Conservation (phyloP, 441 rosid species). For the Lepidium campestre region DNA sequence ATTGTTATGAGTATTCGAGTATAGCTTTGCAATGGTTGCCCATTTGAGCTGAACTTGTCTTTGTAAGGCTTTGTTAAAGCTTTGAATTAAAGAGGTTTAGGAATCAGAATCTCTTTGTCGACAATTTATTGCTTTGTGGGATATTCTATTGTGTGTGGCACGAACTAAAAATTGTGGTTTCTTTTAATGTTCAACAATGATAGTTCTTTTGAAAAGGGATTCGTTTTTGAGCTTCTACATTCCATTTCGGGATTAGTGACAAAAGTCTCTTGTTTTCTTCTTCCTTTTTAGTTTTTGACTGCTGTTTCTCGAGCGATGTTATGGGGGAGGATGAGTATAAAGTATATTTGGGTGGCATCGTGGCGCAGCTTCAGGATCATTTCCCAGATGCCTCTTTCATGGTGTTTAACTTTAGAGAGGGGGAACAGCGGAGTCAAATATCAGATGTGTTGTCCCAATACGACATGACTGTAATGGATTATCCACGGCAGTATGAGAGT, state of each 20-base stretch:
- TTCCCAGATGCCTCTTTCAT: slow-evolving; percentile 94
- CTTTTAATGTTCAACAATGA: not conserved
- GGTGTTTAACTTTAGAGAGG: slow-evolving; percentile 95
- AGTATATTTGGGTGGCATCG: slow-evolving; percentile 84
- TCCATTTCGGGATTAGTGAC: slow-evolving; percentile 10
- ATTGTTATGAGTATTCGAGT: not conserved
- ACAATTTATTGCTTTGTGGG: slow-evolving; percentile 10
- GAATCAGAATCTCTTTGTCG: slow-evolving; percentile 17
- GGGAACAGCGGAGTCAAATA: slow-evolving; percentile 78
- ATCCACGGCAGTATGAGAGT: slow-evolving; percentile 84
- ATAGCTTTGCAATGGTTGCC: not conserved
- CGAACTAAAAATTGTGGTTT: not conserved
- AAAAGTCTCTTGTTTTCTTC: not conserved
- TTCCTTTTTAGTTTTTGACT: slow-evolving; percentile 70
- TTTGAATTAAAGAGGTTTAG: slow-evolving; percentile 12
- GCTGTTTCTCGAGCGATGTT: slow-evolving; percentile 89
- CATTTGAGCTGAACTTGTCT: slow-evolving; percentile 19
- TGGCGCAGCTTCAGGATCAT: slow-evolving; percentile 86
- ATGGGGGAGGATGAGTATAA: slow-evolving; percentile 92
- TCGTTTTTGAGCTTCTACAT: slow-evolving; percentile 1
- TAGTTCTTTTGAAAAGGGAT: not conserved
- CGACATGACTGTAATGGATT: slow-evolving; percentile 96
- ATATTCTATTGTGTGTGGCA: slow-evolving; percentile 31
- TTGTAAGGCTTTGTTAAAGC: not conserved
- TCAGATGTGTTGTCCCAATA: slow-evolving; percentile 77